Percentiles rank a stretch among this genome's conserved stretches.
These are phyloP conservation scores for Gentiana straminea DNA, from an alignment of 257 asterid genomes.

Conservation along the genomic window DNA sequence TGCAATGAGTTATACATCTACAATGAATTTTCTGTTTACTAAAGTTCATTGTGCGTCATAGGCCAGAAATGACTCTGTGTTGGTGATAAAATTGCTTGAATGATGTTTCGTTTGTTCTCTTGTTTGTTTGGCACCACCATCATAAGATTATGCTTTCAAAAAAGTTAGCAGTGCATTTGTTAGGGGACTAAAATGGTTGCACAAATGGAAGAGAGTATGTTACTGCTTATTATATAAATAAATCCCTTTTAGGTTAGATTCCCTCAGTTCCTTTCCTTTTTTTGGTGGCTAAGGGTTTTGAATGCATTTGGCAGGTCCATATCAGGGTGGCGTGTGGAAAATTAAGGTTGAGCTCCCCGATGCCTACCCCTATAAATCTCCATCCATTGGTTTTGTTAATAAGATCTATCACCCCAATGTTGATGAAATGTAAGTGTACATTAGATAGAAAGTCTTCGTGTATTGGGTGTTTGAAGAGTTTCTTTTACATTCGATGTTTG, in stretches of 20 bases:
- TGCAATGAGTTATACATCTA: too few species aligned
- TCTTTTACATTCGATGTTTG: neutral
- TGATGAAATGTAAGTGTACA: conserved; percentile 67
- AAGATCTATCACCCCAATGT: conserved; percentile 98
- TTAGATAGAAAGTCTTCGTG: neutral
- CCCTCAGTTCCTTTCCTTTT: neutral
- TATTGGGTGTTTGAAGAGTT: neutral
- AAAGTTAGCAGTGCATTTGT: too few species aligned
- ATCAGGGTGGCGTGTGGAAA: too few species aligned
- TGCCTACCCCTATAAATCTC: too few species aligned
- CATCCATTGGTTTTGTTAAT: too few species aligned
- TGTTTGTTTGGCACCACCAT: neutral
- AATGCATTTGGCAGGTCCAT: conserved; percentile 13
- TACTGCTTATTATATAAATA: neutral
- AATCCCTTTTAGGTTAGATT: neutral
- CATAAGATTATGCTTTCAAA: neutral
- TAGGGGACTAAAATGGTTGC: neutral
- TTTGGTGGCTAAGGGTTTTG: neutral
- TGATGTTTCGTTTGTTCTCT: neutral
- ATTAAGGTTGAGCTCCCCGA: too few species aligned
- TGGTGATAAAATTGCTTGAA: too few species aligned
- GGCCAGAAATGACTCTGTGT: too few species aligned
- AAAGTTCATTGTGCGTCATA: too few species aligned
- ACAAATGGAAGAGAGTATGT: neutral
- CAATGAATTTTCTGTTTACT: too few species aligned